Base-by-base conservation (phyloP, 2,329 filamentous ascomycete genomes). In the Penicillium rolfsii region DNA sequence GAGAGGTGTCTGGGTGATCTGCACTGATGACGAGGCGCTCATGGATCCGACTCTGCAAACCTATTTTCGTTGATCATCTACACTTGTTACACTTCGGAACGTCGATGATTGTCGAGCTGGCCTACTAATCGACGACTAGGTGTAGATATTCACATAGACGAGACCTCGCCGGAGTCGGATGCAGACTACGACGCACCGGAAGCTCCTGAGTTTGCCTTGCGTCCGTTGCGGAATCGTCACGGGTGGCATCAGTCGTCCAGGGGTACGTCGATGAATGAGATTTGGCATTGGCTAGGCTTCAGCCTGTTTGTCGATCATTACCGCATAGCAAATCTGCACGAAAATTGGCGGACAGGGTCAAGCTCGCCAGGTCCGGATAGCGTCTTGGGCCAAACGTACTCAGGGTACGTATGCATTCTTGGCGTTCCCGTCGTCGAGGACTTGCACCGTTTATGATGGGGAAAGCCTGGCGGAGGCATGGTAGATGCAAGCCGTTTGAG, bases 11-110 rank as follows among this genome's bases (percentile, higher is more conserved):
- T 9, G 14, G 38, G 16, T 38, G 60, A 64, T 64, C 58, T 54
- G 57, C 60, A 35, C 8, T 22, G 60, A 55, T 64, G 55, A 63
- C 60, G 58, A 66, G 54, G 58, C 46, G 50, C 50, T 28, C n/a
- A 26, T 16, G 9, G 50, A 40, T 5, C 12, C 28, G 30, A 26
- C 14, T 36, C 19, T 8, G 35, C 22, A 28, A 19, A 28, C 9
- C 50, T 40, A 22, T 14, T n/a, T 33, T 28, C 35, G 24, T 5
- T n/a, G 45, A n/a, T 26, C 14, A 30, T 26, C 22, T 30, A 30
- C 22, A 19, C 12, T 11, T 8, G 7, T 19, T 6, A 22, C 19
- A 35, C 16, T 24, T 38, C 12, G 5, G 28, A 16, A 26, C 22
- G n/a, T 38, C 19, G 4, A 28, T 5, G 24, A 7, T 26, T 12